Conservation (phyloP, 495 filamentous ascomycete species). For the Xylaria acuta region DNA sequence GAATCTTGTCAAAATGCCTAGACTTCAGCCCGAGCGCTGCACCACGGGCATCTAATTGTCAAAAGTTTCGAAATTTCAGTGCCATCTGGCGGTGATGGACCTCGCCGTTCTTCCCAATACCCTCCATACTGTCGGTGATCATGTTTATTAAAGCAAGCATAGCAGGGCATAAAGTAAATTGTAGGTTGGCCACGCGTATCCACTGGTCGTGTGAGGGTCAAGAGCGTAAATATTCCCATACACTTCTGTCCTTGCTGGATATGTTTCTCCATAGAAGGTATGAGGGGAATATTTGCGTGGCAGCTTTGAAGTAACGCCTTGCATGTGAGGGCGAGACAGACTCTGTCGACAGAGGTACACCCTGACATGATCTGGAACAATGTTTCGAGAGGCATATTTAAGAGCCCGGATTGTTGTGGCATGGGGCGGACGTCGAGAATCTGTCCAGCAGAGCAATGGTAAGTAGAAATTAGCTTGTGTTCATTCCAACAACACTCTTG, state of each 20-base stretch:
- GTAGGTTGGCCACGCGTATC: background rate
- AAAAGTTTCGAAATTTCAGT: background rate
- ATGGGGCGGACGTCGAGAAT: background rate
- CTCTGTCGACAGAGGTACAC: background rate
- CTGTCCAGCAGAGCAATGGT: background rate
- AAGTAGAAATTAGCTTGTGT: background rate
- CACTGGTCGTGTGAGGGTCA: background rate
- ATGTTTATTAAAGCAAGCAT: background rate
- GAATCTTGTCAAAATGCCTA: background rate
- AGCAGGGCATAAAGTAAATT: background rate
- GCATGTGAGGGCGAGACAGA: background rate
- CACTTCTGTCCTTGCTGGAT: background rate
- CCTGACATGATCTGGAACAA: background rate
- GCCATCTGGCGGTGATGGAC: background rate
- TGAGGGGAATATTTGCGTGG: background rate
- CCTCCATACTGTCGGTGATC: no score
- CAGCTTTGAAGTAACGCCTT: background rate
- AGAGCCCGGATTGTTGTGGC: background rate
- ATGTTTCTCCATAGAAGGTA: background rate
- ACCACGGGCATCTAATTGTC: background rate
- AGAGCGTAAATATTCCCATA: constrained; percentile 2
- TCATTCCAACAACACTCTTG: background rate
- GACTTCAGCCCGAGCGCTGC: background rate
- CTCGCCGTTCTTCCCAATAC: background rate
- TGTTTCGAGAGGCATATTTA: background rate